Evolutionary conservation across 306 rosid species (phyloP).

Genomic region (Senna siamea): DNA sequence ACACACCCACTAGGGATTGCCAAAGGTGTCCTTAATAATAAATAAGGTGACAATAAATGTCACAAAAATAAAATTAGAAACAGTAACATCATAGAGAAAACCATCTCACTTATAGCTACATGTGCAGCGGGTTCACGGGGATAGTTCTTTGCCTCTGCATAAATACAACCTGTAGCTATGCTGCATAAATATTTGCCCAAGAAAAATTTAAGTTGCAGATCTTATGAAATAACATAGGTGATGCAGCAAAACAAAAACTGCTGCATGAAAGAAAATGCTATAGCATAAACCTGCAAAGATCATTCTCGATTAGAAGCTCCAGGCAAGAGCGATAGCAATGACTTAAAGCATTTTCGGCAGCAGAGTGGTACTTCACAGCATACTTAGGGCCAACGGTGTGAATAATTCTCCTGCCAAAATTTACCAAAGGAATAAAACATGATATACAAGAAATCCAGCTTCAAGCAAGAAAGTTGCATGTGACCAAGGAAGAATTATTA

Average conservation of each 20-base stretch:
- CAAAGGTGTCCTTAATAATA: slow-evolving; percentile 30
- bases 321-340: slow-evolving; percentile 99
- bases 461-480: slow-evolving; percentile 29
- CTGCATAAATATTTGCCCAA: slow-evolving; percentile 53
- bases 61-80: slow-evolving; percentile 31
- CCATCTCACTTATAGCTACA: slow-evolving; percentile 92
- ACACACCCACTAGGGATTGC: background rate
- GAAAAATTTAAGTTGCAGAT: slow-evolving; percentile 40
- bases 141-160: slow-evolving; percentile 89
- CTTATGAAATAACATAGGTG: slow-evolving; percentile 30
- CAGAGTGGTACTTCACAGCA: slow-evolving; percentile 96
- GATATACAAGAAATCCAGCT: slow-evolving; percentile 29
- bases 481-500: too few species aligned
- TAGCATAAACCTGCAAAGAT: slow-evolving; percentile 70
- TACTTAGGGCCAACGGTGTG: slow-evolving; percentile 99
- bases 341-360: slow-evolving; percentile 98
- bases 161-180: slow-evolving; percentile 94
- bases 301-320: slow-evolving; percentile 88
- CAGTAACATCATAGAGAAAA: slow-evolving; percentile 35
- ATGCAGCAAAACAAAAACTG: slow-evolving; percentile 24
- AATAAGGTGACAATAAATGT: slow-evolving; percentile 31
- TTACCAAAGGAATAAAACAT: slow-evolving; percentile 35
- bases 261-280: slow-evolving; percentile 25
- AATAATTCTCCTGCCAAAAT: slow-evolving; percentile 77
- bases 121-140: slow-evolving; percentile 99